A percentile compares a stretch with the other conserved stretches of the same genome.
Evolutionary conservation across 2,329 filamentous ascomycete species (phyloP).

Genomic region (Botryotinia convoluta): DNA sequence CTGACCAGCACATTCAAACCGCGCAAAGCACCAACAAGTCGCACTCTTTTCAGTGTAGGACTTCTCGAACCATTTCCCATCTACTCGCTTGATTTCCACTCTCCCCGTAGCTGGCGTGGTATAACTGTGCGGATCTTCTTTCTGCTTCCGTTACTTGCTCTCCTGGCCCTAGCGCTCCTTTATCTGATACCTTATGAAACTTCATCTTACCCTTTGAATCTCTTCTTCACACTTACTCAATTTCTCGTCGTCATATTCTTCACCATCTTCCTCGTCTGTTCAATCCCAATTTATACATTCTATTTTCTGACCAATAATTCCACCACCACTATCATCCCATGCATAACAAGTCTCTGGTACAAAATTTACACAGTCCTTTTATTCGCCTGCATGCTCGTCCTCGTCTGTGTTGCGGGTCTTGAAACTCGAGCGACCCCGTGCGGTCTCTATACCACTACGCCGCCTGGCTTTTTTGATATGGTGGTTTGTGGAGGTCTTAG

Average conservation of each 20-base stretch:
- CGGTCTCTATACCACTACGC: neutral
- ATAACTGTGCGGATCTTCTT: neutral
- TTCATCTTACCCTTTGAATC: neutral
- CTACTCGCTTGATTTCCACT: neutral
- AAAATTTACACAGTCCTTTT: neutral
- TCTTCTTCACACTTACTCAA: neutral
- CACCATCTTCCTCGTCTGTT: neutral
- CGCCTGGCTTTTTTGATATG: neutral
- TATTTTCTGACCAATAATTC: neutral
- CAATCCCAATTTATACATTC: neutral
- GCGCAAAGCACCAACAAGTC: neutral
- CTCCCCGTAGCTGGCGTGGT: neutral
- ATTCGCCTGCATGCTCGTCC: neutral
- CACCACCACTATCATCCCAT: neutral
- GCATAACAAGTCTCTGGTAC: neutral
- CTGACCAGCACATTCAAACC: neutral
- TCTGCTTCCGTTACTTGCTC: neutral
- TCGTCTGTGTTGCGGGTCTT: neutral
- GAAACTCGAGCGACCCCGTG: neutral
- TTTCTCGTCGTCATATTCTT: neutral
- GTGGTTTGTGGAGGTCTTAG: neutral
- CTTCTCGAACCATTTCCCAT: neutral
- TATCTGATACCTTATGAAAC: neutral
- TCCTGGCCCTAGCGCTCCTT: neutral
- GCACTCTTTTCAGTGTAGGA: neutral